Evolutionary conservation across 2,329 filamentous ascomycete species (phyloP), one percentile per base, ranked within the genome.

Genomic region (Penicillium brasilianum): DNA sequence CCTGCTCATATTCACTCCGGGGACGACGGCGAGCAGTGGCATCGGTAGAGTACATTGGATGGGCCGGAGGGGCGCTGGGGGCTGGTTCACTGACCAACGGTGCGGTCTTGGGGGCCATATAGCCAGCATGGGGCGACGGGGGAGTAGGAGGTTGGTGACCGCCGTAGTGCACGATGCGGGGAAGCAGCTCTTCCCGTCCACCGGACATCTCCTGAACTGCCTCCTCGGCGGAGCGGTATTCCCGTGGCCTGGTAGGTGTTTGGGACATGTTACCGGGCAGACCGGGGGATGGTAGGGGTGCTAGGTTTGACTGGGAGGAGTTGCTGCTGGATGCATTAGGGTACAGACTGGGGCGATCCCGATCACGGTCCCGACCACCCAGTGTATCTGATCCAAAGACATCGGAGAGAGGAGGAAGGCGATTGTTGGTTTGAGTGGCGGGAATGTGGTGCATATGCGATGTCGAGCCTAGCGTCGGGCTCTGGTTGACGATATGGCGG

Each of bases 151-250:
- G 93, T 76, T 97, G 94, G 73, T 96, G 92, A 50, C 93, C 92
- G 41, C 91, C 92, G 76, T 99, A 99, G 78, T 98, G 95, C 14
- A 99, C 92, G 59, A 98, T 87, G 77, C 94, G 95, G 22, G 95
- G 95, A 54, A 97, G 83, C 14, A 98, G 83, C 61, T 99, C 95
- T 59, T 96, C 90, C 59, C 95, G 88, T n/a, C 95, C 95, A 54
- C 92, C 93, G 5, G 93, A 89, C 64, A 99, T 80, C 66, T 95
- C 92, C 60, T 92, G 91, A 62, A 98, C 93, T 2, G 92, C 95
- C 74, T 99, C 95, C 76, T 99, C 95, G 13, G 95, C 95, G 3
- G 94, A 97, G 71, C 93, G 91, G 78, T 96, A 98, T 74, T 98
- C 95, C 59, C 94, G 87, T 11, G 88, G 83, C 61, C 94, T 87